phyloP scores from a whole-genome alignment of 768 basidiomycete species.

The Lentinula aciculospora region DNA sequence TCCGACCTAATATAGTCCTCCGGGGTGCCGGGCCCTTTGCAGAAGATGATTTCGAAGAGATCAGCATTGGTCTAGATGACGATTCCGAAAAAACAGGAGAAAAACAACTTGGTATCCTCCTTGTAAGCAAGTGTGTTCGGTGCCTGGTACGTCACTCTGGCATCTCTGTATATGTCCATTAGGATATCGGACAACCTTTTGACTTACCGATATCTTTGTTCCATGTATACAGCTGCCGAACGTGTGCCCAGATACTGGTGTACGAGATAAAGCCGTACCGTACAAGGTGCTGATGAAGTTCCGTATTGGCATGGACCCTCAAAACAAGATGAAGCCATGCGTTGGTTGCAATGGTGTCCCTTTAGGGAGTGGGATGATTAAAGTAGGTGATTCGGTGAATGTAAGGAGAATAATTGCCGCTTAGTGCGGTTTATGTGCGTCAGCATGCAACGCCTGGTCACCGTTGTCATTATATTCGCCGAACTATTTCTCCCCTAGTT shows the following conservation, averaged over 20 bases:
- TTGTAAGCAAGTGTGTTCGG: constrained; percentile 66
- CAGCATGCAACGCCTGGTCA: background rate
- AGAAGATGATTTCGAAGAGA: constrained; percentile 66
- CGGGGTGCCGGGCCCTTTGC: constrained; percentile 63
- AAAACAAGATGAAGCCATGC: constrained; percentile 45
- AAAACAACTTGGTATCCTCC: constrained; percentile 30
- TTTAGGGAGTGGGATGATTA: constrained; percentile 41
- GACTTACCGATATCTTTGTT: background rate
- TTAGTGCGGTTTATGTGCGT: background rate
- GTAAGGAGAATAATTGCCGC: constrained; percentile 32
- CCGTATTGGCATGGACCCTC: constrained; percentile 52
- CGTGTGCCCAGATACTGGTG: constrained; percentile 57
- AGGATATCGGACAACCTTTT: background rate
- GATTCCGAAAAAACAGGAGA: background rate
- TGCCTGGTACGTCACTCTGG: constrained; percentile 53
- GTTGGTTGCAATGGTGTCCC: constrained; percentile 65
- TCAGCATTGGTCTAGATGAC: constrained; percentile 40
- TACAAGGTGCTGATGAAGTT: constrained; percentile 74
- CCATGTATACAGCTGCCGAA: constrained; percentile 56
- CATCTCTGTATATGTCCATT: background rate
- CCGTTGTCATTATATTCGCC: background rate
- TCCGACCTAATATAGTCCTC: constrained; percentile 73
- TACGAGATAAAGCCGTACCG: constrained; percentile 67
- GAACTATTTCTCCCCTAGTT: background rate
- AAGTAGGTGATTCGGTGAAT: constrained; percentile 56